These are phyloP conservation scores for Trapa bicornis DNA, from an alignment of 345 rosid species.

Conservation along the genomic window DNA sequence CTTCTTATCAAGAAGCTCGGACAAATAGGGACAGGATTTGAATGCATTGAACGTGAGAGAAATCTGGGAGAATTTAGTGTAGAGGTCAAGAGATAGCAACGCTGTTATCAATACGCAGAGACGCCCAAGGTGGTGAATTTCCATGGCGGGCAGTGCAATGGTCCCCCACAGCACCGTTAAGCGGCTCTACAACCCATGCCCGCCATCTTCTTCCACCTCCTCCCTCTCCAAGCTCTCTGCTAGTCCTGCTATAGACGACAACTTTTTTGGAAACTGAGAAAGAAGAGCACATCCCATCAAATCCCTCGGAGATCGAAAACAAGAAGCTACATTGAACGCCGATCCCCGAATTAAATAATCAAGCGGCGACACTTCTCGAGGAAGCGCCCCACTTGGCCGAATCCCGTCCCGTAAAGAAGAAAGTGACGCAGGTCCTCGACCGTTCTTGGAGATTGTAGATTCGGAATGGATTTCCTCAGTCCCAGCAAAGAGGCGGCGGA, in stretches of 20 bases:
- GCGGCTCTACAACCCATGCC: conserved; percentile 8
- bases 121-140: conserved; percentile 5
- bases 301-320: too few species aligned
- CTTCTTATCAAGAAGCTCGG: neutral
- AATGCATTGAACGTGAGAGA: conserved; percentile 1
- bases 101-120: conserved; percentile 7
- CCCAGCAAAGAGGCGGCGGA: too few species aligned
- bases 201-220: neutral
- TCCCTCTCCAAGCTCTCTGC: neutral
- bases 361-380: too few species aligned
- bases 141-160: conserved; percentile 1
- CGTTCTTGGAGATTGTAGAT: too few species aligned
- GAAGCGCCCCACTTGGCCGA: too few species aligned
- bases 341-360: too few species aligned
- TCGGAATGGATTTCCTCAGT: too few species aligned
- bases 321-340: too few species aligned
- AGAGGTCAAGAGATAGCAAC: conserved; percentile 4
- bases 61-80: neutral
- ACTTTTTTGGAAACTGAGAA: too few species aligned
- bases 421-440: too few species aligned
- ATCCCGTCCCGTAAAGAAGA: too few species aligned
- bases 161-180: neutral
- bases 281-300: too few species aligned
- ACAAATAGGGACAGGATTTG: conserved; percentile 2
- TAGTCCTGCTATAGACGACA: neutral